These are phyloP conservation scores for Neoascochyta sp. DNA, from an alignment of 2,329 filamentous ascomycete genomes.

Conservation along the genomic window DNA sequence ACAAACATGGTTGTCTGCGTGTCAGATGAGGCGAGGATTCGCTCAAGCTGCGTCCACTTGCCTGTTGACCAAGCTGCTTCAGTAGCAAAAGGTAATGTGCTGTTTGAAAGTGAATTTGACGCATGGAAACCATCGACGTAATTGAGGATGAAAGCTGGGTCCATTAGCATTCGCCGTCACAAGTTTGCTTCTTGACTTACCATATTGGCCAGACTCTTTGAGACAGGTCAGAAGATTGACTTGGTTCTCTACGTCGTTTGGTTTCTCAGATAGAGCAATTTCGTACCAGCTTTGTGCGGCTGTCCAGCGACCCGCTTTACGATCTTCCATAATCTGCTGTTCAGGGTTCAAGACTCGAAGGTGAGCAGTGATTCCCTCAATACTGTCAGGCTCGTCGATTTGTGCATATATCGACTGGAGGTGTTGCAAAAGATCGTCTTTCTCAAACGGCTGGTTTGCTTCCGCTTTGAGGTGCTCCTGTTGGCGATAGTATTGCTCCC, in stretches of 20 bases:
- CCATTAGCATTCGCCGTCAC: slow-evolving; percentile 14
- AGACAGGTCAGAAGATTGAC: slow-evolving; percentile 81
- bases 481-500: slow-evolving; percentile 82
- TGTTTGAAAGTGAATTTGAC: slow-evolving; percentile 22
- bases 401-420: slow-evolving; percentile 93
- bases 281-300: slow-evolving; percentile 98
- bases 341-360: slow-evolving; percentile 84
- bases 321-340: slow-evolving; percentile 88
- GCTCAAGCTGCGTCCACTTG: slow-evolving; percentile 71
- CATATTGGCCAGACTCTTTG: slow-evolving; percentile 92
- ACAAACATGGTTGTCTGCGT: slow-evolving; percentile 38
- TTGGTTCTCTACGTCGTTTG: slow-evolving; percentile 72
- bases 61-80: slow-evolving; percentile 90
- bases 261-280: slow-evolving; percentile 75
- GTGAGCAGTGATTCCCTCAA: slow-evolving; percentile 89
- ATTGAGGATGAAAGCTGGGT: slow-evolving; percentile 73
- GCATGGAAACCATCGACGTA: slow-evolving; percentile 74
- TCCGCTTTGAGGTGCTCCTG: slow-evolving; percentile 41
- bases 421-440: slow-evolving; percentile 65
- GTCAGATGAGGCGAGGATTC: slow-evolving; percentile 54
- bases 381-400: slow-evolving; percentile 94
- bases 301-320: slow-evolving; percentile 88
- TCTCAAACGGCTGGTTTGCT: slow-evolving; percentile 49
- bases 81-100: slow-evolving; percentile 75
- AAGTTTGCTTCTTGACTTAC: slow-evolving; percentile 46